Evolutionary conservation across 768 basidiomycete species (phyloP), one percentile per base, ranked within the genome.

Genomic region (Boletus subcaerulescens): DNA sequence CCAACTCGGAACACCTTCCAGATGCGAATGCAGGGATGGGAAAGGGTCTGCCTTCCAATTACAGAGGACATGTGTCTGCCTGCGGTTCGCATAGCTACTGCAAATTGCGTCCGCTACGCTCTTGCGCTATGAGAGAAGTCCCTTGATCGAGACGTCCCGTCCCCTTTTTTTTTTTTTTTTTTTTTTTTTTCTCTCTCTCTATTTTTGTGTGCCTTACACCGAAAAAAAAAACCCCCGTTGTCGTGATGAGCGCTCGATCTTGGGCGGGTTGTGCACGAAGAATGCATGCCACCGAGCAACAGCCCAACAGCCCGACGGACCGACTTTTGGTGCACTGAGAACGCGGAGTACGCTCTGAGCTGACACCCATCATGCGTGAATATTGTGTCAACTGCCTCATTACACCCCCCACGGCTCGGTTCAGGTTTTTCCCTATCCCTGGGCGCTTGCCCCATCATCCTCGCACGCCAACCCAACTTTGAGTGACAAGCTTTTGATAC

Each of bases 311-410:
- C 39, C 38, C 53, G 24, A 43, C 39, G 44, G 42, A 47, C 12
- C 36, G 3, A 6, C 9, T 26, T 20, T 3, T n/a, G 20, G 36
- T 17, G 35, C 48, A 41, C 50, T 45, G 36, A 35, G 57, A 57
- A 54, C 63, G 66, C 66, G 66, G 66, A 65, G 63, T 22, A 45
- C 38, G 2, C 55, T 57, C 66, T 65, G 63, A 65, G 63, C 43
- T 42, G 39, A 38, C 36, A 18, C 2, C 41, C 35, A 45, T 18
- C 14, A 31, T 18, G 22, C 46, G n/a, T n/a, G 38, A 29, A 29
- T 17, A 7, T 51, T 32, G 39, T 18, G 53, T 49, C 45, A 35
- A 50, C 36, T 29, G 8, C 11, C 18, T 7, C 51, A 41, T 45
- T 51, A 46, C 24, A 41, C 45, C 15, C 45, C 15, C 38, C 49